Percentiles rank a stretch among this genome's conserved stretches.
phyloP scores from a whole-genome alignment of 2,329 filamentous ascomycete species.

The Fonsecaea nubica region DNA sequence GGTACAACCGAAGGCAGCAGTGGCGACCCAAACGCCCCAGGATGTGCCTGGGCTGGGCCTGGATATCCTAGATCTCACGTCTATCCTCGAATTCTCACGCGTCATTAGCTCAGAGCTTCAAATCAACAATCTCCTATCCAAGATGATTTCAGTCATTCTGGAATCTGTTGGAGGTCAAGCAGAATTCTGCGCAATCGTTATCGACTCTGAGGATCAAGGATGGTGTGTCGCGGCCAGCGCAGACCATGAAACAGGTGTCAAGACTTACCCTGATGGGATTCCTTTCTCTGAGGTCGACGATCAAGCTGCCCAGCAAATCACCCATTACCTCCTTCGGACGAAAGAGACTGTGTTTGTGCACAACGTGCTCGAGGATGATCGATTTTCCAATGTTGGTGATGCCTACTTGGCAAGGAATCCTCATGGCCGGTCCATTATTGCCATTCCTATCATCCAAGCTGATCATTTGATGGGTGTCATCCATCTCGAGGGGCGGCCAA shows the following conservation, averaged over 20 bases:
- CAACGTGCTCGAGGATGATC: slow-evolving; percentile 68
- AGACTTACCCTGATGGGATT: slow-evolving; percentile 61
- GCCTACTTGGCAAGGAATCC: slow-evolving; percentile 63
- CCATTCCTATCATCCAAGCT: slow-evolving; percentile 67
- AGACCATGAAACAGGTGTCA: slow-evolving; percentile 61
- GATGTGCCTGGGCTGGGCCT: slow-evolving; percentile 47
- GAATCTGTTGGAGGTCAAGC: slow-evolving; percentile 66
- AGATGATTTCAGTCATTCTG: slow-evolving; percentile 69
- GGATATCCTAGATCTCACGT: slow-evolving; percentile 69
- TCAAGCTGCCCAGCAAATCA: slow-evolving; percentile 66
- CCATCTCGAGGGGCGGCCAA: slow-evolving; percentile 67
- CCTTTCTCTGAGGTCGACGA: slow-evolving; percentile 64
- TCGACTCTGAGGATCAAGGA: slow-evolving; percentile 64
- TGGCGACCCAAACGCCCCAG: slow-evolving; percentile 26
- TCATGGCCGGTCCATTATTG: slow-evolving; percentile 65
- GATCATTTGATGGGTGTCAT: slow-evolving; percentile 66
- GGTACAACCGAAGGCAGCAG: slow-evolving; percentile 36
- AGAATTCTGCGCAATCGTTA: slow-evolving; percentile 65
- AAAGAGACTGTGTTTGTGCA: slow-evolving; percentile 68
- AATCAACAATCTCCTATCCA: slow-evolving; percentile 66
- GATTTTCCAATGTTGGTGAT: slow-evolving; percentile 67
- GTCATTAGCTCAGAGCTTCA: slow-evolving; percentile 70
- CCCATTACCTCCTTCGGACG: slow-evolving; percentile 67
- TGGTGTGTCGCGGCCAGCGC: slow-evolving; percentile 69
- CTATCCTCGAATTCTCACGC: slow-evolving; percentile 69